Evolutionary conservation across 2,329 filamentous ascomycete genomes (phyloP), one percentile per base, ranked within the genome.

Genomic region (Cercospora brassicicola): DNA sequence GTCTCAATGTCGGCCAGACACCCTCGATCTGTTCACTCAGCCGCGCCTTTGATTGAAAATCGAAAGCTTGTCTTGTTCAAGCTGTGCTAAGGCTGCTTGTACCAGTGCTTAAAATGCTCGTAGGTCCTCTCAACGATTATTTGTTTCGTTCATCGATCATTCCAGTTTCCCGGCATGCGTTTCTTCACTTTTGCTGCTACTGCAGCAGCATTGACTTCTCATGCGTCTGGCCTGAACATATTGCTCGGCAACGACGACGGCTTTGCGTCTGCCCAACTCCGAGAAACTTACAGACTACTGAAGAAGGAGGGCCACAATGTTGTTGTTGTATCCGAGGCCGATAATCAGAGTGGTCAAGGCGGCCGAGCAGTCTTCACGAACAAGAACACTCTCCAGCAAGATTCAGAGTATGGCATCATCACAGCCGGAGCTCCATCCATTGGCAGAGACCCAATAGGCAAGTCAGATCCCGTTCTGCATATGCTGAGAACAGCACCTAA

Each of bases 371-470:
- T 80, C 65, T 85, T 84, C 76, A 81, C 83, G 1, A 80, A 77
- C 31, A 75, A 77, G 10, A 75, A 78, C n/a, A 82, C 80, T 33
- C 78, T 86, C 48, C 79, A 79, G 3, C 64, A 73, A 1, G 75
- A 82, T 51, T 79, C 80, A 0, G 80, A 86, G 66, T 86, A 80
- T 76, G 76, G 79, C 69, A 77, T 85, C 42, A 73, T 86, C 39
- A 82, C 82, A 42, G 77, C 80, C 2, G 84, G 84, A 4, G 78
- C 81, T 0, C 83, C 83, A 3, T 82, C 83, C 0, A 71, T 86
- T 26, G 86, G 87, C 56, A 79, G 77, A 15, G 85, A 87, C 70
- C 85, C 84, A 11, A 74, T 48, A 28, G 53, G 64, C 30, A 31
- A 31, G 30, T 31, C 30, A 4, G 30, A 31, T 31, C 30, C 9